phyloP scores from a whole-genome alignment of 2,329 filamentous ascomycete species.

The Samsoniella hepiali region DNA sequence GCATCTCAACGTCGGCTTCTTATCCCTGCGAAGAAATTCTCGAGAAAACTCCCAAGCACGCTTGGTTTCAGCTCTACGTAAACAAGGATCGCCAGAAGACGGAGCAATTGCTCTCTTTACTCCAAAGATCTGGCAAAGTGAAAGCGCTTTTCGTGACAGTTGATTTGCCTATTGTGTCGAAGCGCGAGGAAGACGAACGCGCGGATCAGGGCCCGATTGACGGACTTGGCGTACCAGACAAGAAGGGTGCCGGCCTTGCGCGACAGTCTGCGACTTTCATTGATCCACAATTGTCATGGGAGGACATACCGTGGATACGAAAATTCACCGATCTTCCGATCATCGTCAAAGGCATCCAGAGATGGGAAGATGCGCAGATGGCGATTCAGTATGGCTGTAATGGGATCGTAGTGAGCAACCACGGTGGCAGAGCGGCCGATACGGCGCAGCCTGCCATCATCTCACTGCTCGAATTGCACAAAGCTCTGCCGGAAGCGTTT shows the following conservation, averaged over 20 bases:
- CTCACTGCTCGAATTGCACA: constrained; percentile 39
- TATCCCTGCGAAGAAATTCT: constrained; percentile 19
- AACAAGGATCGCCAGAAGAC: constrained; percentile 18
- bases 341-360: constrained; percentile 44
- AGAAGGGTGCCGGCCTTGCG: constrained; percentile 16
- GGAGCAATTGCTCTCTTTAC: background rate
- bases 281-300: constrained; percentile 40
- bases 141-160: constrained; percentile 20
- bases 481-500: constrained; percentile 39
- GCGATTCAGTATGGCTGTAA: constrained; percentile 37
- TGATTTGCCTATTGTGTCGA: constrained; percentile 16
- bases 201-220: constrained; percentile 6
- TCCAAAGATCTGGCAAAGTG: constrained; percentile 10
- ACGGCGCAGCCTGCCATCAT: constrained; percentile 40
- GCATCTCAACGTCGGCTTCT: constrained; percentile 17
- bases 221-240: background rate
- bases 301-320: constrained; percentile 49
- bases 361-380: constrained; percentile 38
- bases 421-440: constrained; percentile 37
- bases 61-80: constrained; percentile 22
- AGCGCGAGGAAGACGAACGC: constrained; percentile 24
- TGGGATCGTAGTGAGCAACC: constrained; percentile 44
- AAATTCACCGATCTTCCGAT: constrained; percentile 47
- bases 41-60: constrained; percentile 5
- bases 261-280: constrained; percentile 17